Conservation (phyloP, 2,329 filamentous ascomycete genomes). For the Coniochaeta hoffmannii region DNA sequence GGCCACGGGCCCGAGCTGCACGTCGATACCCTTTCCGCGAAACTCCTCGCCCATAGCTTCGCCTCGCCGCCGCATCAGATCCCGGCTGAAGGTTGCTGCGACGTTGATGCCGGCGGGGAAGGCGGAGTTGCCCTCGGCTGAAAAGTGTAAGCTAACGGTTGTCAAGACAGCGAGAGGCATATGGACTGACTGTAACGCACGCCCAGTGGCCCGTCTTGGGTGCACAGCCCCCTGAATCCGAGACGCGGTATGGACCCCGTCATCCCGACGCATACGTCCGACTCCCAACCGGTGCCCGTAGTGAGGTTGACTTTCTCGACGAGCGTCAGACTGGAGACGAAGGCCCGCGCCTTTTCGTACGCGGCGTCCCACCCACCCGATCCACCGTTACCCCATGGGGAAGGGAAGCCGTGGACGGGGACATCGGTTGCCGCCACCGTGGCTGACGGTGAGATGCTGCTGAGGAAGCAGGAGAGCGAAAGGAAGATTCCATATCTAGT, state of each 20-base stretch:
- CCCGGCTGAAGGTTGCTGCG: constrained; percentile 65
- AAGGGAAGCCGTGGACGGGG: constrained; percentile 8
- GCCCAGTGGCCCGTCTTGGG: constrained; percentile 67
- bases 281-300: constrained; percentile 56
- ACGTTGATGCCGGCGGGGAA: constrained; percentile 67
- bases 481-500: not conserved
- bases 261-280: constrained; percentile 27
- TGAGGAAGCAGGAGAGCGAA: not conserved
- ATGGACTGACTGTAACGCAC: constrained; percentile 41
- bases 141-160: not conserved
- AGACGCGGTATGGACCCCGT: constrained; percentile 43
- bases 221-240: constrained; percentile 52
- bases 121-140: constrained; percentile 56
- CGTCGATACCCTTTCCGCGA: constrained; percentile 63
- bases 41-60: constrained; percentile 67
- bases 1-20: constrained; percentile 53
- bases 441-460: not conserved
- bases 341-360: constrained; percentile 55
- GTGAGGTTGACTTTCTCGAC: constrained; percentile 71
- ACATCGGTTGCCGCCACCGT: not conserved
- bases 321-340: constrained; percentile 61
- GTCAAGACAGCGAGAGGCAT: not conserved
- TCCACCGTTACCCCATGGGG: constrained; percentile 9
- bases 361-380: constrained; percentile 49
- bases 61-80: constrained; percentile 59